Base-by-base conservation (phyloP, 1,139 yeast species). In the Pichia sp. region DNA sequence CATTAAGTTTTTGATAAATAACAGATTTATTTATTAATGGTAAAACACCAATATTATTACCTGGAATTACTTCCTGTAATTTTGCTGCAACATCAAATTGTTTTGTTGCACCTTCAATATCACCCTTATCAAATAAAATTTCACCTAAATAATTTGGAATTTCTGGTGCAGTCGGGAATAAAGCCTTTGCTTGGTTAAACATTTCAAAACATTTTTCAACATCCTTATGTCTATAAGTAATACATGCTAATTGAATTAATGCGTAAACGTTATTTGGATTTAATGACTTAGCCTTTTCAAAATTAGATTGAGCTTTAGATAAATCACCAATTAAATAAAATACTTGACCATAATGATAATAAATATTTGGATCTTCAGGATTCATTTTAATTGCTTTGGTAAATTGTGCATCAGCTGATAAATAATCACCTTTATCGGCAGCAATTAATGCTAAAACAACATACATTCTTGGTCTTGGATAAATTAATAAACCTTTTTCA, bases 91-190 rank as follows among this genome's bases (percentile, higher is more conserved):
- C 78, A 58, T 90, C 96, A 66, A 89, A 92, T 72, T 89, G 92
- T 66, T 81, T 80, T 53, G 80, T 70, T 52, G 98, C 96, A 56
- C 77, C 83, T 41, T 70, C 76, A 52, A 78, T 72, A 58, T 86
- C 86, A 60, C 86, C 85, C 61, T 79, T 78, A 65, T 92, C 97
- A 56, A 89, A 82, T 62, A 90, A 75, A 47, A 92, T 84, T 72
- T 92, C 98, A 64, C 97, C 98, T 64, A 83, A 88, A 69, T 90
- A 94, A 73, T 89, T 90, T 70, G 94, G 95, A 59, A 89, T 86
- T 68, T 88, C 97, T 48, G 97, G 88, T 46, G 85, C 77, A 35
- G 92, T 79, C 59, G 96, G 94, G 79, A 87, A 88, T 65, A 75
- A 76, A 66, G 76, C 74, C 62, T 81, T 80, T 42, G 96, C 88